These are phyloP conservation scores for Eucalyptus cladocalyx DNA, from an alignment of 345 rosid genomes.

Conservation along the genomic window DNA sequence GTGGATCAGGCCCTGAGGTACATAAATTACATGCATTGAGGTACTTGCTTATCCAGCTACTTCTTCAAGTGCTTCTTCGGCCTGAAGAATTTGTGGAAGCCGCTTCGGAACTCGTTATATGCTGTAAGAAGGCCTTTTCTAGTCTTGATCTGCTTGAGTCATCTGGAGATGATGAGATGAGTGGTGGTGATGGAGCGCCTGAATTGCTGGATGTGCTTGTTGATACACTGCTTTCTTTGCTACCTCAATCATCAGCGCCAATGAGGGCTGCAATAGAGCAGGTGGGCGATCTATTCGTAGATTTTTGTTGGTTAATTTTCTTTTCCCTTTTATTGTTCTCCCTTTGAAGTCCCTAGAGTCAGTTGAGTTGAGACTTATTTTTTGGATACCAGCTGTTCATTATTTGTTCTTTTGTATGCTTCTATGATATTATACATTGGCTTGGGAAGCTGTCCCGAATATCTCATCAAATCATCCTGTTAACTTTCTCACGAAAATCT, in stretches of 20 bases:
- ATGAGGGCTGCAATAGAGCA: slow-evolving; percentile 82
- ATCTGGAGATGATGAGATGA: slow-evolving; percentile 49
- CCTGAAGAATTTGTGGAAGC: slow-evolving; percentile 81
- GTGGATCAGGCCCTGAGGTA: slow-evolving; percentile 21
- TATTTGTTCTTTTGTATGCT: neutral
- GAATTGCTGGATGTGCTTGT: slow-evolving; percentile 84
- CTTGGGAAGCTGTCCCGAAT: neutral
- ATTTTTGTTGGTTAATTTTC: neutral
- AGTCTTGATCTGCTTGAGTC: slow-evolving; percentile 35
- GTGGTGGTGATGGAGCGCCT: slow-evolving; percentile 40
- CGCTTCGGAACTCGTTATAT: slow-evolving; percentile 71
- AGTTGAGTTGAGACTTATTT: neutral
- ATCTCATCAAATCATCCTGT: neutral
- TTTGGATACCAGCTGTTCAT: neutral
- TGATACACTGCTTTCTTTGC: slow-evolving; percentile 78
- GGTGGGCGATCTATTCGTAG: slow-evolving; percentile 11
- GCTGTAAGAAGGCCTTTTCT: slow-evolving; percentile 74
- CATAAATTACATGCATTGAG: slow-evolving; percentile 57
- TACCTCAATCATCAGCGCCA: slow-evolving; percentile 89
- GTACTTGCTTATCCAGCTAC: slow-evolving; percentile 69
- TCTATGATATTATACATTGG: neutral
- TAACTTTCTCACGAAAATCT: neutral
- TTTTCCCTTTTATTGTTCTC: neutral
- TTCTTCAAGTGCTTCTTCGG: slow-evolving; percentile 79
- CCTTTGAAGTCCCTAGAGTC: neutral